These are phyloP conservation scores for Penicillium goetzii DNA, from an alignment of 495 filamentous ascomycete genomes.

Conservation along the genomic window DNA sequence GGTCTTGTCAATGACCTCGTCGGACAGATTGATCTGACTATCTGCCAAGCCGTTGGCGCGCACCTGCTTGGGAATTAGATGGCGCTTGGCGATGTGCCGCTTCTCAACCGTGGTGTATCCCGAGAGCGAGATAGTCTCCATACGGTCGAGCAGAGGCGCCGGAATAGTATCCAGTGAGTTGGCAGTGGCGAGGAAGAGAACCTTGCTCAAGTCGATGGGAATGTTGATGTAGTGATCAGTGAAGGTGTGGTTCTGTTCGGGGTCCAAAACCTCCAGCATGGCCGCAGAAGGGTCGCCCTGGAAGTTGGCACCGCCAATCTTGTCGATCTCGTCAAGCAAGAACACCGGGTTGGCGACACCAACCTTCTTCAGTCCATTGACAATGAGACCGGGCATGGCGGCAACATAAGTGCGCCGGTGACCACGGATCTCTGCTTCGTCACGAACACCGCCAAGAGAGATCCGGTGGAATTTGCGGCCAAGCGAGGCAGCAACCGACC, in stretches of 20 bases:
- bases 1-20: constrained; percentile 89
- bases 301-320: constrained; percentile 87
- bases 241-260: constrained; percentile 95
- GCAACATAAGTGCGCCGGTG: constrained; percentile 97
- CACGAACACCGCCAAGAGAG: constrained; percentile 91
- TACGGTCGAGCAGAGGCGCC: constrained; percentile 89
- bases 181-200: constrained; percentile 98
- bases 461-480: constrained; percentile 97
- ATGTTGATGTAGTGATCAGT: constrained; percentile 96
- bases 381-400: constrained; percentile 95
- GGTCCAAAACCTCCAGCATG: constrained; percentile 97
- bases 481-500: constrained; percentile 87
- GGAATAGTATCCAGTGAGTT: constrained; percentile 97
- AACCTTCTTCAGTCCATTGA: constrained; percentile 93
- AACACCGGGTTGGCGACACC: constrained; percentile 96
- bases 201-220: constrained; percentile 93
- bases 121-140: constrained; percentile 90
- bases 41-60: constrained; percentile 74
- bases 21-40: constrained; percentile 72
- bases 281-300: constrained; percentile 98
- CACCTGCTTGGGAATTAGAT: constrained; percentile 94
- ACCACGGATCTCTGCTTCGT: constrained; percentile 96
- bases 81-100: constrained; percentile 88
- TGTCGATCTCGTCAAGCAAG: constrained; percentile 98
- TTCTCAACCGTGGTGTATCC: constrained; percentile 99